Conservation (phyloP, 2,329 filamentous ascomycete genomes). For the Madurella fahalii region DNA sequence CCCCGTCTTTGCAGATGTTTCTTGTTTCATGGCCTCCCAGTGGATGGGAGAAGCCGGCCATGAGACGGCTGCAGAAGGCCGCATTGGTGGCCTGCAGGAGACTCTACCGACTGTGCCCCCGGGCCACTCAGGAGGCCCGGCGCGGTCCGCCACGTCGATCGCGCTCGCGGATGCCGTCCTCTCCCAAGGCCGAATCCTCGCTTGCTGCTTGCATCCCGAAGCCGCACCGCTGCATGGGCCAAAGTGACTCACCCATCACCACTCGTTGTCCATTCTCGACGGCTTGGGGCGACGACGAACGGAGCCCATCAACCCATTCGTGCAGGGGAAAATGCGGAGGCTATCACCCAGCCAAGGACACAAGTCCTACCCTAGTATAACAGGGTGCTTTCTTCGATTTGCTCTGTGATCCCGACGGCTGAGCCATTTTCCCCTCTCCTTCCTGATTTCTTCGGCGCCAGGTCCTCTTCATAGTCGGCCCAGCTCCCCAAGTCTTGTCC, state of each 20-base stretch:
- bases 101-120: background rate
- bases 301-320: slow-evolving; percentile 3
- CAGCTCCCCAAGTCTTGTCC: slow-evolving; percentile 10
- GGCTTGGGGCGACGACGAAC: slow-evolving; percentile 24
- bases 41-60: slow-evolving; percentile 21
- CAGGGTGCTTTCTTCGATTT: slow-evolving; percentile 10
- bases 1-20: slow-evolving; percentile 19
- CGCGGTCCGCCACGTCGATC: slow-evolving; percentile 24
- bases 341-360: background rate
- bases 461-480: slow-evolving; percentile 1
- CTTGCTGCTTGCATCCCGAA: slow-evolving; percentile 19
- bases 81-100: slow-evolving; percentile 25
- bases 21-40: slow-evolving; percentile 19
- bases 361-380: slow-evolving; percentile 12
- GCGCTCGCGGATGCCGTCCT: slow-evolving; percentile 18
- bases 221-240: slow-evolving; percentile 13
- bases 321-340: slow-evolving; percentile 15
- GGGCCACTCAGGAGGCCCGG: slow-evolving; percentile 25
- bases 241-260: slow-evolving; percentile 31
- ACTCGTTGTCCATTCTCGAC: slow-evolving; percentile 26
- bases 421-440: slow-evolving; percentile 6
- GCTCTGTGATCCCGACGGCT: slow-evolving; percentile 10
- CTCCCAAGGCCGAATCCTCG: slow-evolving; percentile 2
- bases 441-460: slow-evolving; percentile 15
- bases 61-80: slow-evolving; percentile 26